Base-by-base conservation (phyloP, 148 eudicot species). In the Nepenthes gracilis region DNA sequence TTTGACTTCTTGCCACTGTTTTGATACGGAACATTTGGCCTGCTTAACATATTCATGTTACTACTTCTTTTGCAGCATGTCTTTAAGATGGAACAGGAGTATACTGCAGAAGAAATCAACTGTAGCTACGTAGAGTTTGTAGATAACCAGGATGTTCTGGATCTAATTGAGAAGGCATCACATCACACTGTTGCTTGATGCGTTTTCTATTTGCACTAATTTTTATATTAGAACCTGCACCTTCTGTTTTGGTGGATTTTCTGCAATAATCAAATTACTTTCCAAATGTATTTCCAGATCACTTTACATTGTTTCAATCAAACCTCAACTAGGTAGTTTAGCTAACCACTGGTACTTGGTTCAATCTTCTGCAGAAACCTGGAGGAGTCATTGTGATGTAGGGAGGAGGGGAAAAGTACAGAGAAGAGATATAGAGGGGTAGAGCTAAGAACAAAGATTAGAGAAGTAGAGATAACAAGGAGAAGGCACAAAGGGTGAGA, bases 91-190 rank as follows among this genome's bases (percentile, higher is more conserved):
- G 99, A 93, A 78, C 99, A 93, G 75, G 99, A 93, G 62, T 93
- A 93, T 67, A 88, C 96, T 62, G 89, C 84, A 70, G 99, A 93
- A 77, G 76, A 86, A 73, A 93, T 93, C 65, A 74, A 84, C 55
- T 93, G 99, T 96, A 89, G 99, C 66, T 93, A 89, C 80, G 88
- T 93, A 65, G 96, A 93, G 65, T 93, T 89, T 71, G 99, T 93
- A 62, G 97, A 93, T 73, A 93, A 93, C 70, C 96, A 93, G 75
- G 99, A 89, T 78, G 85, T 93, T 59, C 66, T 93, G 72, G 96
- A 89, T 66, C 74, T 93, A 63, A 93, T 93, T 86, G 99, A 93
- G 72, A 93, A 93, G 97, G 99, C 89, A 35, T 47, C n/a, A 64
- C 89, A 35, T 47, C n/a, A 64, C 60, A 36, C 6, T n/a, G 47